phyloP scores from a whole-genome alignment of 345 rosid genomes.

The Euphorbia tirucalli region DNA sequence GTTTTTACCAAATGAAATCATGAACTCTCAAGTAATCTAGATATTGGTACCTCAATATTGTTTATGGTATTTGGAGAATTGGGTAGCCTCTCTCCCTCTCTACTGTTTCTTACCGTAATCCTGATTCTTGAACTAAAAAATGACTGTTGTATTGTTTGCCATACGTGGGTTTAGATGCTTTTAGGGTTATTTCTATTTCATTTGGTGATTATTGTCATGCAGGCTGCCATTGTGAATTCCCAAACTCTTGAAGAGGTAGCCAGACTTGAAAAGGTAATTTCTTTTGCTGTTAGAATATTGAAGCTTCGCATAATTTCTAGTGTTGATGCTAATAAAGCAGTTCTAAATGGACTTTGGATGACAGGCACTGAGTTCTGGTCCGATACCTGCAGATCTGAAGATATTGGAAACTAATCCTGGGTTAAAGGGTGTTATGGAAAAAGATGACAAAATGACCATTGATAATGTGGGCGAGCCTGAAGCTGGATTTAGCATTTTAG shows the following conservation, averaged over 20 bases:
- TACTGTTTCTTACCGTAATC: background rate
- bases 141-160: background rate
- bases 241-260: slow-evolving; percentile 99
- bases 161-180: background rate
- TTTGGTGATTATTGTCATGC: slow-evolving; percentile 32
- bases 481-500: slow-evolving; percentile 27
- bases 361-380: slow-evolving; percentile 91
- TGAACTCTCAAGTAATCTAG: background rate
- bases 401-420: slow-evolving; percentile 42
- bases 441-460: slow-evolving; percentile 45
- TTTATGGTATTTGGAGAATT: background rate
- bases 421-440: slow-evolving; percentile 27
- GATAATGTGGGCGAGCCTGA: slow-evolving; percentile 24
- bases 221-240: slow-evolving; percentile 98
- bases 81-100: background rate
- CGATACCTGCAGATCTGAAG: slow-evolving; percentile 79
- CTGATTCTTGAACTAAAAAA: background rate
- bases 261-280: slow-evolving; percentile 82
- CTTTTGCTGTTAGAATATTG: background rate
- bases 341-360: slow-evolving; percentile 25
- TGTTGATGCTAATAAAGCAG: slow-evolving; percentile 21
- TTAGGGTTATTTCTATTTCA: slow-evolving; percentile 5
- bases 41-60: background rate
- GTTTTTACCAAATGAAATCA: background rate
- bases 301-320: slow-evolving; percentile 1